Base-by-base conservation (phyloP, 345 rosid genomes). In the Syzygium aromaticum region DNA sequence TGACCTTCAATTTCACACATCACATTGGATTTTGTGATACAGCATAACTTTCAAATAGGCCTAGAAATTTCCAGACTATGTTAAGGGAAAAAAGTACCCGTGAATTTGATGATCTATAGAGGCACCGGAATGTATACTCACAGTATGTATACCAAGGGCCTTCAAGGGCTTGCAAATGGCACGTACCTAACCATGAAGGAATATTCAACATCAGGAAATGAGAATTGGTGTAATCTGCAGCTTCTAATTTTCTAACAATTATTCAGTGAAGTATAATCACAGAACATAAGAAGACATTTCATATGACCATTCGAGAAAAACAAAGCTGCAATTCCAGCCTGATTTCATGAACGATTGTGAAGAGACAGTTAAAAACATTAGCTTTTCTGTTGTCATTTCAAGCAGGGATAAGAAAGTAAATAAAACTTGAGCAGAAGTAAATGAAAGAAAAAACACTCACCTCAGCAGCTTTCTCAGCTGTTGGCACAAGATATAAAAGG, bases 381-480 rank as follows among this genome's bases (percentile, higher is more conserved):
- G 19, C 19, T 61, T n/a, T 38, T 14, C 33, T 61, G 4, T 61
- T n/a, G 73, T 61, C 4, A 0, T 3, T 61, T 61, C 33, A 61
- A 61, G 73, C 28, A 22, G 33, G 85, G 85, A 82, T 49, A 46
- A 63, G 84, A 8, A 21, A 51, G 23, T 51, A 28, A 86, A 23
- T 25, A 7, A 86, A 46, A 51, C 80, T 27, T 33, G 16, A 25
- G 22, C 80, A 86, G 77, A 54, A 38, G 54, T 43, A 49, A 63
- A 56, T 13, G 38, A 61, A 61, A 61, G 19, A 61, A 61, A n/a
- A 85, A 52, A 52, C 38, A 89, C 86, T 85, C 88, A 97, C 98
- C 98, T 95, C 84, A 9, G 91, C 88, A 87, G 99, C 98, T 93
- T 95, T 94, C 87, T 95, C 96, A 91, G 94, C 95, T 86, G 98